Percentiles rank a stretch among this genome's conserved stretches.
Evolutionary conservation across 805 yeast genomes (phyloP).

Genomic region (Lipomyces sp.): DNA sequence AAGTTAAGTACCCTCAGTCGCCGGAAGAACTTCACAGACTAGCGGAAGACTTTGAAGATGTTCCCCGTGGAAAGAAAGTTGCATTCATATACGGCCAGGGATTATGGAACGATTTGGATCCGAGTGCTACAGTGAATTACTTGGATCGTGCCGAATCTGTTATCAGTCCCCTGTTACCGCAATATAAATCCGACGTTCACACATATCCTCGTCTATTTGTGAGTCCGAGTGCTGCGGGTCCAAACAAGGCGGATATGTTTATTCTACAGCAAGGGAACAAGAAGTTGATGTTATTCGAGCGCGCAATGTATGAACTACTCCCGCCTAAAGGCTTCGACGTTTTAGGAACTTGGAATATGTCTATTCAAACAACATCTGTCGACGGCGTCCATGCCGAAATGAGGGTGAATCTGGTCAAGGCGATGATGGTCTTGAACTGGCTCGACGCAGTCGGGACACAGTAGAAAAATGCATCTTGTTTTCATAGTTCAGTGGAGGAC

Average conservation of each 20-base stretch:
- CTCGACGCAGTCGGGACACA: constrained; percentile 22
- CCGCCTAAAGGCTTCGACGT: constrained; percentile 24
- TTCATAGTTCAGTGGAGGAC: too few relatives aligned
- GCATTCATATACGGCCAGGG: constrained; percentile 29
- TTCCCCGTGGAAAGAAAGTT: constrained; percentile 17
- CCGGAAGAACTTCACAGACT: constrained; percentile 23
- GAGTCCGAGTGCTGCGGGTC: constrained; percentile 28
- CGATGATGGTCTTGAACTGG: constrained; percentile 30
- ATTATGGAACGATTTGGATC: constrained; percentile 29
- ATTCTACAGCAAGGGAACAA: constrained; percentile 29
- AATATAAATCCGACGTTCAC: constrained; percentile 7
- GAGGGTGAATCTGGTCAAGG: constrained; percentile 26
- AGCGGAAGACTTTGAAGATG: constrained; percentile 15
- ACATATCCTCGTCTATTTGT: constrained; percentile 24
- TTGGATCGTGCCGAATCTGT: constrained; percentile 23
- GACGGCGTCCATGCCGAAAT: constrained; percentile 29
- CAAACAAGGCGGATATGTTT: constrained; percentile 22
- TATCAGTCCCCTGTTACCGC: constrained; percentile 10
- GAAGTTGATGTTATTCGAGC: constrained; percentile 28
- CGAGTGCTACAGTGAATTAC: constrained; percentile 25
- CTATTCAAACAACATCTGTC: constrained; percentile 22
- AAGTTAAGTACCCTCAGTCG: constrained; percentile 26
- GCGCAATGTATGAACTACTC: constrained; percentile 25
- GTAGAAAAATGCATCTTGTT: too few relatives aligned
- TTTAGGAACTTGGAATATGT: constrained; percentile 29